Conservation (phyloP, 257 asterid genomes). For the Solanum bukasovii region DNA sequence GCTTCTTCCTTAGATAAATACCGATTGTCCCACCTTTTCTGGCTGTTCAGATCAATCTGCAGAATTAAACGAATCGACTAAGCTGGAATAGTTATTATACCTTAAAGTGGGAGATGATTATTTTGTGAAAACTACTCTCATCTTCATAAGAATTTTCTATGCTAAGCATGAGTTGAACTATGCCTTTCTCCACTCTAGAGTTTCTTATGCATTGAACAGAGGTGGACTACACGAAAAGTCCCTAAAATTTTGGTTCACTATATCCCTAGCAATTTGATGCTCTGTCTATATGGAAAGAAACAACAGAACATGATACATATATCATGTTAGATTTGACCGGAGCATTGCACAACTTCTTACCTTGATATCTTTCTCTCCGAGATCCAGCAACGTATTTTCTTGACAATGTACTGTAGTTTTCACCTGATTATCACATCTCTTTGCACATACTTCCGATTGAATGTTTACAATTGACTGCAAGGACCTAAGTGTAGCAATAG, state of each 20-base stretch:
- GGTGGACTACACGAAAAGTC: not conserved
- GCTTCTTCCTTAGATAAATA: slow-evolving; percentile 51
- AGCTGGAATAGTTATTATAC: not conserved
- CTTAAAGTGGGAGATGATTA: not conserved
- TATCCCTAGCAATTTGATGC: not conserved
- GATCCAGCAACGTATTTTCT: slow-evolving; percentile 28
- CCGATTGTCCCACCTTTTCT: slow-evolving; percentile 78
- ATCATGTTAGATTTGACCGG: not conserved
- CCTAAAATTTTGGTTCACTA: not conserved
- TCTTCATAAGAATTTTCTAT: not conserved
- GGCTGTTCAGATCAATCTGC: slow-evolving; percentile 70
- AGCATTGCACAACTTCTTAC: slow-evolving; percentile 18
- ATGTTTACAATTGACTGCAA: slow-evolving; percentile 80
- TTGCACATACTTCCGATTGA: slow-evolving; percentile 69
- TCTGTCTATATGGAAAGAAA: not conserved
- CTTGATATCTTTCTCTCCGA: slow-evolving; percentile 56
- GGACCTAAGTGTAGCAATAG: slow-evolving; percentile 70
- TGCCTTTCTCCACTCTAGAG: not conserved
- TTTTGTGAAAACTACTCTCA: not conserved
- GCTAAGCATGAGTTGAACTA: not conserved
- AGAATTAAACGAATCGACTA: not conserved
- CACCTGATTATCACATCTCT: slow-evolving; percentile 38
- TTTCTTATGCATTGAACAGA: not conserved
- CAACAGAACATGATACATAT: not conserved
- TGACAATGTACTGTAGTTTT: slow-evolving; percentile 20